These are phyloP conservation scores for Trichoderma endophyticum DNA, from an alignment of 2,329 filamentous ascomycete genomes.

Conservation along the genomic window DNA sequence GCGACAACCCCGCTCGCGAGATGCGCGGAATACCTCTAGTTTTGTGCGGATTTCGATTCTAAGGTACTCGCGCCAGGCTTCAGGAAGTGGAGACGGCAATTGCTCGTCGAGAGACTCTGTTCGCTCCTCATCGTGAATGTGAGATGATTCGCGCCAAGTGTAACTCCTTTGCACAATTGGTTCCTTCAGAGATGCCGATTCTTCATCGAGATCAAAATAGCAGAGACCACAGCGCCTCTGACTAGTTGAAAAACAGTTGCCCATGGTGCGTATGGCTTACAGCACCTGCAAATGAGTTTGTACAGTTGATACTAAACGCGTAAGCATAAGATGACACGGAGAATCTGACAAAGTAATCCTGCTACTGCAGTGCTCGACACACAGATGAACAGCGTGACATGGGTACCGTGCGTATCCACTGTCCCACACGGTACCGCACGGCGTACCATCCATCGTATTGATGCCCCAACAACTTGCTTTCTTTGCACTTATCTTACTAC, in stretches of 20 bases:
- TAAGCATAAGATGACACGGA: neutral
- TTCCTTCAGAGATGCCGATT: neutral
- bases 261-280: neutral
- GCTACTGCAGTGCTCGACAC: no score
- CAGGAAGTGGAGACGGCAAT: neutral
- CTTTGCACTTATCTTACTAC: no score
- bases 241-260: neutral
- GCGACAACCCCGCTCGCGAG: neutral
- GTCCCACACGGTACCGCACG: no score
- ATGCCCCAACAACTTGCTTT: no score
- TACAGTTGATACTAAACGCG: neutral
- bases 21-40: neutral
- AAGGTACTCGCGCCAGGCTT: neutral
- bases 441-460: no score
- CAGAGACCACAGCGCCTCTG: slow-evolving; percentile 11
- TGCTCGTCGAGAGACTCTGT: slow-evolving; percentile 2
- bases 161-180: neutral
- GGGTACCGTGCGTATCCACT: no score
- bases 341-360: no score
- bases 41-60: neutral
- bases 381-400: no score
- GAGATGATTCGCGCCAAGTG: neutral
- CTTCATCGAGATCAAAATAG: slow-evolving; percentile 13
- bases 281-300: neutral
- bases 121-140: neutral